Evolutionary conservation across 805 yeast species (phyloP), one percentile per base, ranked within the genome.

Genomic region (Kuraishia cidri): DNA sequence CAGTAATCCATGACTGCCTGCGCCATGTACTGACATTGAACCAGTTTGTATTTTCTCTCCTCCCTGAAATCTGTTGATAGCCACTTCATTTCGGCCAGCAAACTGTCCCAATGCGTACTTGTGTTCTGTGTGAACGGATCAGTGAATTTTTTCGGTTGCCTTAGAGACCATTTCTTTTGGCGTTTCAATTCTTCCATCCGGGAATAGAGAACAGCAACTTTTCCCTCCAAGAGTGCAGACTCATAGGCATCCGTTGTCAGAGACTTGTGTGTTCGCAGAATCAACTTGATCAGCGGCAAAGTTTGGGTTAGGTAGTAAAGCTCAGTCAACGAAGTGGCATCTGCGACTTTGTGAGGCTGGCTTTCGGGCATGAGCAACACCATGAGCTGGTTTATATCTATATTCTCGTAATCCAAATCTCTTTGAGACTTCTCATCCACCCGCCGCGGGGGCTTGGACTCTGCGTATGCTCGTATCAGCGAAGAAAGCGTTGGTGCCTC

Each of bases 131-230:
- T 42, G 39, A 71, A 71, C 0, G 97, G 96, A 42, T 85, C 94
- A 9, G 65, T 48, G 46, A 67, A 79, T 40, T 72, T 68, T 33
- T 69, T 63, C 0, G 94, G 95, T 52, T 92, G 98, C 33, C 94
- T 67, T 33, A 92, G 61, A 15, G 95, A 79, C 97, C 98, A 92
- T 45, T 83, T 77, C 2, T 84, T 82, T 37, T 80, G 79, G 30
- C 94, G 65, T 52, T 86, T 85, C 40, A 92, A 64, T 52, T 90
- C 97, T 48, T 90, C 97, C 30, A 92, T 88, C 39, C 97, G 66
- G 2, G 94, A 81, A 45, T 86, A 82, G 13, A 86, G 75, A 8
- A 87, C 96, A 0, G 94, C 84, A 3, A 90, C 77, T 50, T 88
- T 82, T 3, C 96, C 95, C 50, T 92, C 98, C 10, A 85, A 71